Percentiles rank a stretch among this genome's conserved stretches.
These are phyloP conservation scores for Apophysomyces elegans DNA, from an alignment of 371 early-diverging fungal species.

Conservation along the genomic window DNA sequence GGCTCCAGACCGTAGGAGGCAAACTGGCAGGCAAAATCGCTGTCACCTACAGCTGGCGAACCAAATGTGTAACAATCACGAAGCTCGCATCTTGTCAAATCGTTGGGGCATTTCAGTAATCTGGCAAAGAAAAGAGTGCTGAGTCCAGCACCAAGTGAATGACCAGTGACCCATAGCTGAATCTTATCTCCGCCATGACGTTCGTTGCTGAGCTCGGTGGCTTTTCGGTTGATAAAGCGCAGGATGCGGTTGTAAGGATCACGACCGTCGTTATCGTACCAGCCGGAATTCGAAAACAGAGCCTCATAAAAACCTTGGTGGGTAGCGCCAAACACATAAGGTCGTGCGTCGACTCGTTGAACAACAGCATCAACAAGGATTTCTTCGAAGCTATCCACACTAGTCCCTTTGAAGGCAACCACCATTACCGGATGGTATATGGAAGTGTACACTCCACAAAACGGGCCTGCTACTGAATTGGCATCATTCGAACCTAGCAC, in stretches of 20 bases:
- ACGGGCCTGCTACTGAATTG: conserved; percentile 47
- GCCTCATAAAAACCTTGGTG: conserved; percentile 39
- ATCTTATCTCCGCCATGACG: conserved; percentile 12
- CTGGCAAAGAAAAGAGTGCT: conserved; percentile 43
- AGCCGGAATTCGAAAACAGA: conserved; percentile 20
- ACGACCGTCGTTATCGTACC: conserved; percentile 22
- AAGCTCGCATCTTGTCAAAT: conserved; percentile 20
- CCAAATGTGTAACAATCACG: conserved; percentile 44
- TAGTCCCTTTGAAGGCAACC: conserved; percentile 48
- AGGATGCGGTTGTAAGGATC: conserved; percentile 50
- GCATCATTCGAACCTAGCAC: conserved; percentile 37
- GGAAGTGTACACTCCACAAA: conserved; percentile 44
- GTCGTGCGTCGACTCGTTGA: conserved; percentile 32
- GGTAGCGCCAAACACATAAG: conserved; percentile 27
- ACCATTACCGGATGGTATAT: conserved; percentile 41
- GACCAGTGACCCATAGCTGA: conserved; percentile 54
- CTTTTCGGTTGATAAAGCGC: conserved; percentile 34
- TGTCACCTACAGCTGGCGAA: conserved; percentile 45
- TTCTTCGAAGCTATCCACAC: conserved; percentile 28
- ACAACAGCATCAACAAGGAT: conserved; percentile 33
- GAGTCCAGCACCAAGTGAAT: conserved; percentile 50
- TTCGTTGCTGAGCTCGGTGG: conserved; percentile 5
- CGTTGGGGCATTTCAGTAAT: conserved; percentile 32
- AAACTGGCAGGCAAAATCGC: conserved; percentile 35
- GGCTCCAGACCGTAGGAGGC: conserved; percentile 15